Conservation (phyloP, 306 rosid genomes). For the Oxytropis ochrocephala region DNA sequence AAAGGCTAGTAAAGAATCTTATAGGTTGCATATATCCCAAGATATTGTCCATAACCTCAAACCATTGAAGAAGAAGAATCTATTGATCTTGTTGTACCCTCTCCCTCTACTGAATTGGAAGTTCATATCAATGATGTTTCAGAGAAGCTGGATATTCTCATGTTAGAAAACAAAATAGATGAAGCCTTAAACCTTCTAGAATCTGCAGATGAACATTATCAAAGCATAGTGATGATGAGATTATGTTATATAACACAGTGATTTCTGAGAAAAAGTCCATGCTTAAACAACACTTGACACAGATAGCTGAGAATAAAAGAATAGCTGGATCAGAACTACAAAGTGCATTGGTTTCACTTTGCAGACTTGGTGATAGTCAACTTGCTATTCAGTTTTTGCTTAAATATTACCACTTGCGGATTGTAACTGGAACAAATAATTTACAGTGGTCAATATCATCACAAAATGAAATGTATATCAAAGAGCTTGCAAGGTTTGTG, state of each 20-base stretch:
- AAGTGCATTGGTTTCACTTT: constrained; percentile 38
- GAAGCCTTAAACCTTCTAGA: constrained; percentile 57
- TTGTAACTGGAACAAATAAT: constrained; percentile 27
- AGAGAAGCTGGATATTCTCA: constrained; percentile 48
- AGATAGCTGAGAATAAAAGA: constrained; percentile 43
- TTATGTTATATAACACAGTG: constrained; percentile 25
- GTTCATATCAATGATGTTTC: constrained; percentile 37
- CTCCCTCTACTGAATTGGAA: constrained; percentile 37
- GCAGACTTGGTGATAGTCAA: constrained; percentile 53
- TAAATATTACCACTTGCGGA: constrained; percentile 43
- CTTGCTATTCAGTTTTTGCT: constrained; percentile 48
- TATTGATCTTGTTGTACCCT: constrained; percentile 2
- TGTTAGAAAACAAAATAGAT: constrained; percentile 50
- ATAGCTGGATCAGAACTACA: constrained; percentile 42
- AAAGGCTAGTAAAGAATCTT: constrained; percentile 42
- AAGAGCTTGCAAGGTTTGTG: constrained; percentile 50
- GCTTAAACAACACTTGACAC: constrained; percentile 28
- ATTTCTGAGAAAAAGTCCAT: constrained; percentile 47
- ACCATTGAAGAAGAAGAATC: constrained; percentile 24
- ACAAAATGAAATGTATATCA: constrained; percentile 31
- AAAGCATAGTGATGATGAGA: constrained; percentile 23
- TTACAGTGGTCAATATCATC: constrained; percentile 34
- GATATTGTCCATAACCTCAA: constrained; percentile 26
- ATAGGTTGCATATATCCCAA: constrained; percentile 39
- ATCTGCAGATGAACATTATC: constrained; percentile 42